Evolutionary conservation across 148 eudicot species (phyloP), one percentile per base, ranked within the genome.

Genomic region (Fallopia convolvulus): DNA sequence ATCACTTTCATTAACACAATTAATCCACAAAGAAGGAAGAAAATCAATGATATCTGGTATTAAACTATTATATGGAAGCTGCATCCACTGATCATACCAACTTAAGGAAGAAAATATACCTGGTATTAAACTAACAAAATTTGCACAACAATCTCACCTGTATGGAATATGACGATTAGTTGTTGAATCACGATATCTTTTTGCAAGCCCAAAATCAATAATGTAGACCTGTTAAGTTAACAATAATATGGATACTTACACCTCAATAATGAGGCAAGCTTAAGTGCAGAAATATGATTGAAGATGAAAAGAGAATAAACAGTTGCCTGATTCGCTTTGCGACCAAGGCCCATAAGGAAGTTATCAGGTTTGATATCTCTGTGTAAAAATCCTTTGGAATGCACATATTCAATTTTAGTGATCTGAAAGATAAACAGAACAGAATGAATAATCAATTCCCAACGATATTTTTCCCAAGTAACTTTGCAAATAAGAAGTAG

Each of bases 331-430:
- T 88, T 92, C 42, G 99, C 99, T 83, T 91, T 95, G 78, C 97
- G 92, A 74, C 97, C 99, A 66, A 95, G 94, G 66, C 99, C 99
- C 99, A 95, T 95, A 44, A 95, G 97, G 85, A 95, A 95, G 88
- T 95, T 95, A 84, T 95, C 99, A 76, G 99, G 99, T 80, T 95
- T 95, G 68, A 95, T 90, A 84, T 95, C 99, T 65, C 99, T 89
- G 83, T 95, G 99, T 77, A 95, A 77, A 85, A 89, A 92, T 18
- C 99, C 99, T 84, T 95, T 95, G 26, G 99, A 95, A 85, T 95
- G 99, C 63, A 92, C 97, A 81, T 87, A 92, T 74, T 95, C 99
- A 74, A 92, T 95, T 83, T 97, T 92, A 7, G 94, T 86, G 70
- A 95, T 87, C 99, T 95, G 88, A 21, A 46, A 10, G 76, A 23